Evolutionary conservation across 2,329 filamentous ascomycete genomes (phyloP).

Genomic region (Arthrinium puccinioides): DNA sequence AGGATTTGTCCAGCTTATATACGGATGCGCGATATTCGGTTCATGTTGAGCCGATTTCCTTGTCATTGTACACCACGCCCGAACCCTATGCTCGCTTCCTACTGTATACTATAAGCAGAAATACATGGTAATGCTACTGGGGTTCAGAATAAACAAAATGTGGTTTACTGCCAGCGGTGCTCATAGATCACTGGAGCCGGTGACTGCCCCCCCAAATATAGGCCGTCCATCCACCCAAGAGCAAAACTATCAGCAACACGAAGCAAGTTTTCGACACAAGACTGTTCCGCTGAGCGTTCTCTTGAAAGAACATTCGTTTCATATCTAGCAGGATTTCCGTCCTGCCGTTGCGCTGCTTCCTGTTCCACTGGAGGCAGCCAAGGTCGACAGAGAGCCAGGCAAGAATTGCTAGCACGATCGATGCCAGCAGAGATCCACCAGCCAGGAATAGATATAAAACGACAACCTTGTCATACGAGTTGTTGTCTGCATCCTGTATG

Average conservation of each 20-base stretch:
- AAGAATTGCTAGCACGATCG: conserved; percentile 28
- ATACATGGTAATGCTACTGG: no score
- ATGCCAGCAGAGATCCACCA: conserved; percentile 38
- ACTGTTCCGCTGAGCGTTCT: conserved; percentile 28
- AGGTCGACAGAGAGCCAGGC: conserved; percentile 34
- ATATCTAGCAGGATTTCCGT: conserved; percentile 20
- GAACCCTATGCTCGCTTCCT: no score
- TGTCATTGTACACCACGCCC: no score
- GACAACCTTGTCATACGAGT: conserved; percentile 48
- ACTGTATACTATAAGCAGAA: no score
- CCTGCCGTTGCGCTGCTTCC: conserved; percentile 39
- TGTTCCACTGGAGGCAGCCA: conserved; percentile 48
- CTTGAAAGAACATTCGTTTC: conserved; percentile 33
- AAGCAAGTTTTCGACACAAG: conserved; percentile 36
- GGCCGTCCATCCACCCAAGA: conserved; percentile 44
- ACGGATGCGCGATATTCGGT: no score
- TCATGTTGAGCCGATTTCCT: no score
- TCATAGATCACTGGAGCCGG: no score
- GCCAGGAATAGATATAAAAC: conserved; percentile 49
- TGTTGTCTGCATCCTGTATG: conserved; percentile 49
- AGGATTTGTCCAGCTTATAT: no score
- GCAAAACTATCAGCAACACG: conserved; percentile 32
- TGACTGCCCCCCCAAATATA: conserved; percentile 58
- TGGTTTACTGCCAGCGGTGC: no score
- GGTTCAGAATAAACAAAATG: no score